Base-by-base conservation (phyloP, 2,329 filamentous ascomycete genomes). In the Stagonosporopsis rhizophila region DNA sequence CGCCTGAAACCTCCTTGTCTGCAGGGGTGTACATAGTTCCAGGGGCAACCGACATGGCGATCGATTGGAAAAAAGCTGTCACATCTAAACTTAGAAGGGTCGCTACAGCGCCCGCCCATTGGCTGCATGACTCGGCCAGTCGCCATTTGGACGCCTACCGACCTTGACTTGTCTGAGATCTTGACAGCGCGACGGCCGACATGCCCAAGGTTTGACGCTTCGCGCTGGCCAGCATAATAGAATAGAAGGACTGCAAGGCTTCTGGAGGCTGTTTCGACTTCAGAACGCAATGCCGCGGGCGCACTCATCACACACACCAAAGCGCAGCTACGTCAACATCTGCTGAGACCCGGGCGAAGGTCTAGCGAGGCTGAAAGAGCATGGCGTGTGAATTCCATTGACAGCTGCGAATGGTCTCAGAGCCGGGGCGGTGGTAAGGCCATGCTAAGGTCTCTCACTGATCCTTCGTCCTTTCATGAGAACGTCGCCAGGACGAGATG, bases 61-160 rank as follows among this genome's bases (percentile, higher is more conserved):
- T 52, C 54, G 30, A 52, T 41, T 48, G 44, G 49, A 39, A 39
- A 41, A 30, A 75, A 60, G 56, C 69, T 73, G 68, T 68, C 64
- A 70, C 71, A 61, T 60, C 71, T 70, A 70, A 68, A 70, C 70
- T 67, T 75, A 74, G 73, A 63, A 62, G 62, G 44, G 57, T 63
- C 64, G 57, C 59, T 58, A 56, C 64, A 44, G 60, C 61, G 47
- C 60, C 57, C 47, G 52, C 44, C 58, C 22, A 73, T 73, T 72
- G 69, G 69, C 60, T 47, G 30, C 59, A 42, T 52, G 12, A 45
- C 42, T 22, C 14, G 45, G 45, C 53, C 47, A 57, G 44, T 56
- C 37, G 37, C 39, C 32, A 45, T 46, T 52, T 44, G 42, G 44
- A 52, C 37, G 32, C 28, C 42, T 56, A 42, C 47, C 53, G 48